These are phyloP conservation scores for Ceratopteris richardii DNA, from an alignment of 75 land plant genomes.

Conservation along the genomic window DNA sequence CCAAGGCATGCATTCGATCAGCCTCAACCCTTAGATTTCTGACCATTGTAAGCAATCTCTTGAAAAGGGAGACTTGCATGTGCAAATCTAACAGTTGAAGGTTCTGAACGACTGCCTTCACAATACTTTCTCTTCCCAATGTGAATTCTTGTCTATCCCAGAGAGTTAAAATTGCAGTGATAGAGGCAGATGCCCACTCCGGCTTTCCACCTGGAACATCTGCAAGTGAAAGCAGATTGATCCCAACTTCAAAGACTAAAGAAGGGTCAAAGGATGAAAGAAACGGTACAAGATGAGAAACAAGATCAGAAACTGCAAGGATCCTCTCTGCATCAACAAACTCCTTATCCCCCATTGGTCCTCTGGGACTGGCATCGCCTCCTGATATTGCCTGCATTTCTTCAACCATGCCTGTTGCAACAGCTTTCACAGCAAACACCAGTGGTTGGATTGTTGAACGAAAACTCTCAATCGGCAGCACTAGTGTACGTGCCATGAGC, in stretches of 20 bases:
- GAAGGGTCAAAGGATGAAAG: slow-evolving; percentile 86
- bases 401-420: slow-evolving; percentile 78
- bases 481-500: slow-evolving; percentile 60
- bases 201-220: slow-evolving; percentile 99
- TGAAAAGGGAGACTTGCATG: slow-evolving; percentile 84
- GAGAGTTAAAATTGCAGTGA: slow-evolving; percentile 80
- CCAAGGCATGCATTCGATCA: slow-evolving; percentile 97
- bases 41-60: slow-evolving; percentile 91
- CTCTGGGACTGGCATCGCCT: slow-evolving; percentile 18
- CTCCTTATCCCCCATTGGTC: slow-evolving; percentile 17
- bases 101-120: slow-evolving; percentile 85
- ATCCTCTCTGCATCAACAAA: slow-evolving; percentile 66
- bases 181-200: slow-evolving; percentile 96
- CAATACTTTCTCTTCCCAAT: slow-evolving; percentile 94
- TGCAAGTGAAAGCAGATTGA: slow-evolving; percentile 88
- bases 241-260: slow-evolving; percentile 84
- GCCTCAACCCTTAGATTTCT: slow-evolving; percentile 96
- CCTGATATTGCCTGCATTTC: slow-evolving; percentile 55
- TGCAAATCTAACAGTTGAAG: slow-evolving; percentile 86
- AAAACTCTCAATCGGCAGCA: slow-evolving; percentile 85
- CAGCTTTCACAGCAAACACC: slow-evolving; percentile 76
- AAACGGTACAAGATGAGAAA: slow-evolving; percentile 80
- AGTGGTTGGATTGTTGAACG: slow-evolving; percentile 69
- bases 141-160: slow-evolving; percentile 96
- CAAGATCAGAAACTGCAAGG: slow-evolving; percentile 91